A percentile compares a stretch with the other conserved stretches of the same genome.
phyloP scores from a whole-genome alignment of 805 yeast genomes.

The Candida gorgasii region DNA sequence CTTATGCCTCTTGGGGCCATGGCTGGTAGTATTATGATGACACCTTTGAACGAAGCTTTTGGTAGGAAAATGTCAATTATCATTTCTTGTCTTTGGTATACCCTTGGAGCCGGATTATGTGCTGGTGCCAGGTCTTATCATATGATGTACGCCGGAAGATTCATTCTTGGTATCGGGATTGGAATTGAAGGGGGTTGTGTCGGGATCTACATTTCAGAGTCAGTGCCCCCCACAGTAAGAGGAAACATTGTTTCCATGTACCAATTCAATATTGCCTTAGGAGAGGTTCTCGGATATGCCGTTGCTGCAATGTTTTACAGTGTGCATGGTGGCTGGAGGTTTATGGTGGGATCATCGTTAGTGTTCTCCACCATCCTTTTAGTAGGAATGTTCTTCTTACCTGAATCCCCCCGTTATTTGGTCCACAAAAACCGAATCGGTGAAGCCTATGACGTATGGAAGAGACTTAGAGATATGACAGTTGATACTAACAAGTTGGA shows the following conservation, averaged over 20 bases:
- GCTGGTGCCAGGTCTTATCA: conserved; percentile 31
- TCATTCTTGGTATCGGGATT: conserved; percentile 48
- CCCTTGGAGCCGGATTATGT: conserved; percentile 39
- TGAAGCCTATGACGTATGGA: conserved; percentile 43
- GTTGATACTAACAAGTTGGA: conserved; percentile 40
- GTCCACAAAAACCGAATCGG: conserved; percentile 42
- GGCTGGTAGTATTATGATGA: conserved; percentile 74
- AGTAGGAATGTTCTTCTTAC: conserved; percentile 61
- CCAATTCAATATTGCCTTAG: conserved; percentile 42
- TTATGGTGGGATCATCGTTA: conserved; percentile 21
- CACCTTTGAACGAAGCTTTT: conserved; percentile 56
- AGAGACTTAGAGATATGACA: conserved; percentile 54
- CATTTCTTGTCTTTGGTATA: conserved; percentile 40
- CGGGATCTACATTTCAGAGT: conserved; percentile 75
- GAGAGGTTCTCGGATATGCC: conserved; percentile 36
- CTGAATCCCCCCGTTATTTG: conserved; percentile 51
- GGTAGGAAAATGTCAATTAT: conserved; percentile 73
- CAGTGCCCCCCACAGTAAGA: conserved; percentile 71
- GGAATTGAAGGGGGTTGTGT: conserved; percentile 58
- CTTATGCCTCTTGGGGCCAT: conserved; percentile 78
- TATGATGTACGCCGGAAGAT: conserved; percentile 43
- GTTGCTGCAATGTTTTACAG: conserved; percentile 47
- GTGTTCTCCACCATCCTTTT: conserved; percentile 21
- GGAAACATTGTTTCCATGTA: conserved; percentile 49
- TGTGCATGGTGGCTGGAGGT: conserved; percentile 42